Base-by-base conservation (phyloP, 345 rosid genomes). In the Moringa oleifera region DNA sequence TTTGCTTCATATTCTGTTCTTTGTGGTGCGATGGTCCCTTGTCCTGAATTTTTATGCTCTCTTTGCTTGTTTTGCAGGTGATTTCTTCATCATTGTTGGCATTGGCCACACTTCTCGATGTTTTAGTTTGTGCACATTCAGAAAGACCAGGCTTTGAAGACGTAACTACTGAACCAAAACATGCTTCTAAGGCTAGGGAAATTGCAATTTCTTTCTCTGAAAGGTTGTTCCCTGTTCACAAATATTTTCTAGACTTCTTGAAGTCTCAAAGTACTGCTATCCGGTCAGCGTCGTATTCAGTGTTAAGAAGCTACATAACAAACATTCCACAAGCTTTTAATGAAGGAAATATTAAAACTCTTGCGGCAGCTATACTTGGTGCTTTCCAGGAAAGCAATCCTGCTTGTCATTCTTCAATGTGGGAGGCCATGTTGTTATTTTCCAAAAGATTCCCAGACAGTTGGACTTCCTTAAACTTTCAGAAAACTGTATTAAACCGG, bases 381-480 rank as follows among this genome's bases (percentile, higher is more conserved):
- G 84, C 83, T 63, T 90, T 93, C 73, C 86, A 79, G 69, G 98
- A 93, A 80, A 90, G 81, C 57, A 87, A 93, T 77, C 90, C 95
- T 67, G 51, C 71, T 58, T 93, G 97, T 71, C 96, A 93, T 78
- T 78, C 88, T 56, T 77, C 94, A 28, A 93, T 93, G 92, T 93
- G 98, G 98, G 98, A 93, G 23, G 83, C 78, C 57, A 20, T 90
- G 46, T 80, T 93, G 77, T 72, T 93, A 53, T 85, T 90, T 79
- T 81, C 86, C 18, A 86, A 81, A 66, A 80, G 71, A 58, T 93
- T 84, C 74, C 97, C 98, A 18, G 77, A 83, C 67, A 80, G 96
- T 73, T 93, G 97, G 98, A 71, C 22, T 21, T 57, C 65, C 47
- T 24, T 88, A 62, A 87, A 93, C 65, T 76, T 79, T 72, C 90